Percentiles rank a stretch among this genome's conserved stretches.
These are phyloP conservation scores for Boletales sp. DNA, from an alignment of 768 basidiomycete genomes.

Conservation along the genomic window DNA sequence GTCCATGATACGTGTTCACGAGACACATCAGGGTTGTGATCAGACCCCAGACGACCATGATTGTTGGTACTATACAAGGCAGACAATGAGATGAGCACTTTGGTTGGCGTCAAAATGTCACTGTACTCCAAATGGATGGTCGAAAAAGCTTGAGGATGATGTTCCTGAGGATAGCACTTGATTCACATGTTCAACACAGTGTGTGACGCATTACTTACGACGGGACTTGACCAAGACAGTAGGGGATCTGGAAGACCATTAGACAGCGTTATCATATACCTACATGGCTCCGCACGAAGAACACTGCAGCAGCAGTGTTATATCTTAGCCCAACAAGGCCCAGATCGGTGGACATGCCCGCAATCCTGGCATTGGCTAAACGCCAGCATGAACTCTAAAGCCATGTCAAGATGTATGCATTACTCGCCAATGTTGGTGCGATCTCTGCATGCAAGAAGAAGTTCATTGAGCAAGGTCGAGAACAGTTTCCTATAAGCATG, in stretches of 20 bases:
- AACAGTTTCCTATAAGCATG: background rate
- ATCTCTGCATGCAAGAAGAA: constrained; percentile 24
- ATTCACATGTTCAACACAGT: background rate
- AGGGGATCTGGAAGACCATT: constrained; percentile 22
- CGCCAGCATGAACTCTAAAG: background rate
- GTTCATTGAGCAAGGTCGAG: background rate
- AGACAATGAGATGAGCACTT: background rate
- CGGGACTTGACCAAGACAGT: constrained; percentile 30
- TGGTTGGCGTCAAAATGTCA: background rate
- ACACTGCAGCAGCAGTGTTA: constrained; percentile 31
- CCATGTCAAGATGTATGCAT: background rate
- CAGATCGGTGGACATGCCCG: constrained; percentile 37
- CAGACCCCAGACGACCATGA: constrained; percentile 14
- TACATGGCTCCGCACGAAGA: constrained; percentile 21
- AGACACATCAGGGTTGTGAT: constrained; percentile 30
- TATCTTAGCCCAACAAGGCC: constrained; percentile 26
- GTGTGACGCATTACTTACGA: constrained; percentile 16
- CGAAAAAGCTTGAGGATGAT: constrained; percentile 24
- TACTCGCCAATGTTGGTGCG: constrained; percentile 38
- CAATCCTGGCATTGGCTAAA: constrained; percentile 37
- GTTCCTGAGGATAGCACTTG: constrained; percentile 15
- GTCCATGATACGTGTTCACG: constrained; percentile 22
- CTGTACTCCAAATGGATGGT: constrained; percentile 26
- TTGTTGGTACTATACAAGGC: constrained; percentile 28
- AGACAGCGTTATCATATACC: background rate